Conservation (phyloP, 1,284 basidiomycete genomes). For the Apiotrichum akiyoshidainum region DNA sequence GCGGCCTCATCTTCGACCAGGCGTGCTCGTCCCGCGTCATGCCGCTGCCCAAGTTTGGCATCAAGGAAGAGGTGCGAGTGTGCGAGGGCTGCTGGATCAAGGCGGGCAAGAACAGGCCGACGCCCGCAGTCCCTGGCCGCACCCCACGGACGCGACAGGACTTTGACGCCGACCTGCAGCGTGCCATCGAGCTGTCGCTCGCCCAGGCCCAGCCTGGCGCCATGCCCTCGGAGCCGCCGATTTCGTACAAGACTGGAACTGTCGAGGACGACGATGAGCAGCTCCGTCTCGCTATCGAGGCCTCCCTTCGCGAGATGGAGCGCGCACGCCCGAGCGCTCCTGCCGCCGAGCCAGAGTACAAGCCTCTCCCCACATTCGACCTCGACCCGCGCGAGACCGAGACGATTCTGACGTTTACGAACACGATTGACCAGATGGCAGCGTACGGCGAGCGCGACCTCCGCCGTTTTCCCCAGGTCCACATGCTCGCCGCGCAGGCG, state of each 20-base stretch:
- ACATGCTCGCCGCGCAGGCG: constrained; percentile 79
- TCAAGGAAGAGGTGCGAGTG: constrained; percentile 87
- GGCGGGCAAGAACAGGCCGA: constrained; percentile 52
- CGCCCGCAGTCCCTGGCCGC: constrained; percentile 39
- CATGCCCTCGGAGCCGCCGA: constrained; percentile 65
- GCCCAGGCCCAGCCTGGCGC: constrained; percentile 63
- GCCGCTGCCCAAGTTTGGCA: constrained; percentile 88
- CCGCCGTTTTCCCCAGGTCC: constrained; percentile 73
- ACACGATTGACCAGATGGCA: constrained; percentile 79
- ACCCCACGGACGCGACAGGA: constrained; percentile 52
- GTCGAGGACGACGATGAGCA: constrained; percentile 90
- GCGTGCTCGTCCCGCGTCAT: constrained; percentile 83
- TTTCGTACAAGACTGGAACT: constrained; percentile 48
- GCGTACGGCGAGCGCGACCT: constrained; percentile 73
- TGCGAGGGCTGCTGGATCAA: constrained; percentile 87
- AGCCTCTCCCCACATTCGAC: constrained; percentile 66
- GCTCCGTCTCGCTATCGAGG: constrained; percentile 89
- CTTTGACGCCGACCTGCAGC: constrained; percentile 81
- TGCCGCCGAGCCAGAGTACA: constrained; percentile 52
- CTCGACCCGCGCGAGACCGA: constrained; percentile 74
- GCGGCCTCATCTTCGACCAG: constrained; percentile 94
- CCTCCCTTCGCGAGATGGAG: constrained; percentile 80
- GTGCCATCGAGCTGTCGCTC: constrained; percentile 88
- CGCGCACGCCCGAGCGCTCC: constrained; percentile 77
- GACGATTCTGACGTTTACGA: constrained; percentile 80